These are phyloP conservation scores for Lachancea cidri DNA, from an alignment of 805 yeast species.

Conservation along the genomic window DNA sequence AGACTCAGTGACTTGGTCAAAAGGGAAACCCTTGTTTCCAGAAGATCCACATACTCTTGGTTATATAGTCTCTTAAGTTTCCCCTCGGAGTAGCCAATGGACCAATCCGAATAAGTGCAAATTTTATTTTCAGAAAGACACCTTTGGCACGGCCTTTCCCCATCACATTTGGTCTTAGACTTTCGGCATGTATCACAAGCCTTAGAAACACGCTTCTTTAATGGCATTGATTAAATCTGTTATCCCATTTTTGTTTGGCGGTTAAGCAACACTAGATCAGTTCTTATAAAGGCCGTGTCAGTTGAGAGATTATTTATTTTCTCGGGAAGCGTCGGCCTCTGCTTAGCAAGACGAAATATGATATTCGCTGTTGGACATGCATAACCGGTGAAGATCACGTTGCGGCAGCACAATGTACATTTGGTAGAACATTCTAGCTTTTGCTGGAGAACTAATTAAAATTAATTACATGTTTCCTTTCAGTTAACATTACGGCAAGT, in stretches of 20 bases:
- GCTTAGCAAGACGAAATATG: background rate
- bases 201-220: constrained; percentile 34
- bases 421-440: too few relatives aligned
- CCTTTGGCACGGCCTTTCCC: constrained; percentile 43
- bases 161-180: constrained; percentile 43
- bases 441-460: too few relatives aligned
- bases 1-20: constrained; percentile 38
- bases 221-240: background rate
- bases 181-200: constrained; percentile 46
- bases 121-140: constrained; percentile 51
- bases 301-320: constrained; percentile 1
- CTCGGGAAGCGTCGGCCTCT: background rate
- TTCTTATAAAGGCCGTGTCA: constrained; percentile 1
- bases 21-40: constrained; percentile 47
- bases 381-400: background rate
- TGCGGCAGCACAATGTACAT: too few relatives aligned
- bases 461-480: too few relatives aligned
- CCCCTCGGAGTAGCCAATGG: constrained; percentile 38
- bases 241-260: background rate
- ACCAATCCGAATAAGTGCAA: constrained; percentile 52
- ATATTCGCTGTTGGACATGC: background rate
- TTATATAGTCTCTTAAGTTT: constrained; percentile 9
- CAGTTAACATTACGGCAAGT: too few relatives aligned
- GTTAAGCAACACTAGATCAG: background rate
- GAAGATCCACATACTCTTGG: constrained; percentile 39